Base-by-base conservation (phyloP, 257 asterid species). In the Penstemon eatonii region DNA sequence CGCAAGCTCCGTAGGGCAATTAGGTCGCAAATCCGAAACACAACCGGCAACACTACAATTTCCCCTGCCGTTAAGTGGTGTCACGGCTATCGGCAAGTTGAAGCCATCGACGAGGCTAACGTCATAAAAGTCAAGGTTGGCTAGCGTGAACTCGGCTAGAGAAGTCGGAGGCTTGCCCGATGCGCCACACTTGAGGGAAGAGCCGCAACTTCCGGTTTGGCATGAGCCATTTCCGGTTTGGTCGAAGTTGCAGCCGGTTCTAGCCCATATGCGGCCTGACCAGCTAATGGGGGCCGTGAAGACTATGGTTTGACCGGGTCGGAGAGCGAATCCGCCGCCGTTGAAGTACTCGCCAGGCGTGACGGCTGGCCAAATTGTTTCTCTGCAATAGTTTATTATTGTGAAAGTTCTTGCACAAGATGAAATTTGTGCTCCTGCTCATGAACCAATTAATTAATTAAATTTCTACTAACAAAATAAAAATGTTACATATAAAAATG, bases 91-190 rank as follows among this genome's bases (percentile, higher is more conserved):
- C 0, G 98, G 98, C 75, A 90, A 46, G 75, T 92, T 92, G 80
- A 86, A 92, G 19, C 98, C 98, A 56, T 93, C 98, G 0, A 93
- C 98, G 0, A 90, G 87, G 75, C 98, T 93, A 18, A 93, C 97
- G 57, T 93, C 98, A 69, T 93, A 93, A 75, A 81, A 93, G 73
- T 93, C 94, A 2, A 49, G 50, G 0, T 73, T 5, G 1, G 89
- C 86, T 5, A 93, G 83, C 46, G 98, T 93, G 73, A 93, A 83
- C 77, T 93, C 98, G 10, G 98, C 98, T 13, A 93, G 85, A 0
- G 98, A 71, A 3, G 95, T 88, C 0, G 98, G 98, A 0, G 98
- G 67, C 71, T 78, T 49, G 40, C 96, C 98, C 0, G 97, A 73
- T 4, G 74, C 91, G 0, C 45, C n/a, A 76, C 97, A 92, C 64